These are phyloP conservation scores for Rhynchosporium agropyri DNA, from an alignment of 2,329 filamentous ascomycete genomes.

Conservation along the genomic window DNA sequence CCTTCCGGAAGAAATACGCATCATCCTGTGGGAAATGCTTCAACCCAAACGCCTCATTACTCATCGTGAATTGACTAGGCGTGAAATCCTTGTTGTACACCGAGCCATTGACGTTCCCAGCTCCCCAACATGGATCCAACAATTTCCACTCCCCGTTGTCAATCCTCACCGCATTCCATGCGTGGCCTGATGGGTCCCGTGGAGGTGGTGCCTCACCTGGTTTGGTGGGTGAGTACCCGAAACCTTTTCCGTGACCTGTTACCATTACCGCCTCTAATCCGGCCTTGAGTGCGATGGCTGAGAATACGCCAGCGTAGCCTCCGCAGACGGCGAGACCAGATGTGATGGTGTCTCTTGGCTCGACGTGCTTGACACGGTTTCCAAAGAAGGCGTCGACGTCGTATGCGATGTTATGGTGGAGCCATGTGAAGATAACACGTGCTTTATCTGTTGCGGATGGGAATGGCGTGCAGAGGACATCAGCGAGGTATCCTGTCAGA, in stretches of 20 bases:
- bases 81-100: conserved; percentile 70
- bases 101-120: conserved; percentile 64
- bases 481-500: conserved; percentile 74
- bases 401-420: conserved; percentile 90
- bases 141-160: conserved; percentile 87
- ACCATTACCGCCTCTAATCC: conserved; percentile 79
- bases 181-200: conserved; percentile 67
- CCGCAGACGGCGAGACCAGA: conserved; percentile 85
- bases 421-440: conserved; percentile 90
- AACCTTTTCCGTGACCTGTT: conserved; percentile 84
- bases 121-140: conserved; percentile 91
- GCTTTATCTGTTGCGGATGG: conserved; percentile 86
- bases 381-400: conserved; percentile 80
- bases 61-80: conserved; percentile 59
- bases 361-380: conserved; percentile 65
- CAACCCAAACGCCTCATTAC: conserved; percentile 79
- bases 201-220: conserved; percentile 68
- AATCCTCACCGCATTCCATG: conserved; percentile 91
- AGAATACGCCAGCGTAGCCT: conserved; percentile 84
- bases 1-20: conserved; percentile 71
- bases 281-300: conserved; percentile 74
- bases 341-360: conserved; percentile 72
- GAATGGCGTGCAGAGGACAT: conserved; percentile 77
- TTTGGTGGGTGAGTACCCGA: conserved; percentile 65
- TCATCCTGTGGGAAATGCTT: conserved; percentile 76